A percentile compares a stretch with the other conserved stretches of the same genome.
These are phyloP conservation scores for Chlamydomonas reinhardtii DNA, from an alignment of 163 green algal species.

Conservation along the genomic window DNA sequence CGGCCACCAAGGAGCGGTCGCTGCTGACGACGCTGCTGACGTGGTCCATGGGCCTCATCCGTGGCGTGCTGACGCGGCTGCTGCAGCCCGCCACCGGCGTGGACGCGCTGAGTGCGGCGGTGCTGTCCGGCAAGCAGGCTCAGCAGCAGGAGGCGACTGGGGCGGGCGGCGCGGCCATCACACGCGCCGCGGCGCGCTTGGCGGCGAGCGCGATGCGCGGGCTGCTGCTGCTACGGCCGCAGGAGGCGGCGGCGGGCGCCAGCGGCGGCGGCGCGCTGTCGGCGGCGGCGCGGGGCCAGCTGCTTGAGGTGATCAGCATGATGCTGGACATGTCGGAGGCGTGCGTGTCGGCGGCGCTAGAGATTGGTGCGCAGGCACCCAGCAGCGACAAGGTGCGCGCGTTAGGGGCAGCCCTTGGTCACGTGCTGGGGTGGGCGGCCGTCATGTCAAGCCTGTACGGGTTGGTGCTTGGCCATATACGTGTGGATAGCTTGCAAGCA, in stretches of 20 bases:
- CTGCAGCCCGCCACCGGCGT: constrained; percentile 18
- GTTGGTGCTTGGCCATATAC: too few species aligned
- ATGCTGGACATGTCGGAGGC: constrained; percentile 57
- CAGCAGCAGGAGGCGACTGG: not conserved
- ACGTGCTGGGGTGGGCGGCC: too few species aligned
- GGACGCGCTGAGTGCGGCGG: constrained; percentile 1
- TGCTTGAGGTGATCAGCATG: constrained; percentile 50
- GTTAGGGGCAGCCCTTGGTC: not conserved
- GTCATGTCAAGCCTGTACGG: too few species aligned
- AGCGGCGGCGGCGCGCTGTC: not conserved
- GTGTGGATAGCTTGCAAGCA: too few species aligned
- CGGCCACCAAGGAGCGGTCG: not conserved
- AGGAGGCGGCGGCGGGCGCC: not conserved
- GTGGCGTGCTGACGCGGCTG: constrained; percentile 8
- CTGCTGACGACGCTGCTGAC: constrained; percentile 50
- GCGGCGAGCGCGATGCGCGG: constrained; percentile 36
- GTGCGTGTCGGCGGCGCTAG: constrained; percentile 32
- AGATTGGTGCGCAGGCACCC: not conserved
- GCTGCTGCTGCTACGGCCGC: not conserved
- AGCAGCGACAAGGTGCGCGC: constrained; percentile 5
- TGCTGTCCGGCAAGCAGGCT: constrained; percentile 4
- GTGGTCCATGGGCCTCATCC: constrained; percentile 45
- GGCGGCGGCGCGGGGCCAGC: constrained; percentile 8
- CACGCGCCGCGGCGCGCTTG: constrained; percentile 27
- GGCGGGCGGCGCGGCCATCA: not conserved